phyloP scores from a whole-genome alignment of 164 flowering plant species.

The Stephania japonica region DNA sequence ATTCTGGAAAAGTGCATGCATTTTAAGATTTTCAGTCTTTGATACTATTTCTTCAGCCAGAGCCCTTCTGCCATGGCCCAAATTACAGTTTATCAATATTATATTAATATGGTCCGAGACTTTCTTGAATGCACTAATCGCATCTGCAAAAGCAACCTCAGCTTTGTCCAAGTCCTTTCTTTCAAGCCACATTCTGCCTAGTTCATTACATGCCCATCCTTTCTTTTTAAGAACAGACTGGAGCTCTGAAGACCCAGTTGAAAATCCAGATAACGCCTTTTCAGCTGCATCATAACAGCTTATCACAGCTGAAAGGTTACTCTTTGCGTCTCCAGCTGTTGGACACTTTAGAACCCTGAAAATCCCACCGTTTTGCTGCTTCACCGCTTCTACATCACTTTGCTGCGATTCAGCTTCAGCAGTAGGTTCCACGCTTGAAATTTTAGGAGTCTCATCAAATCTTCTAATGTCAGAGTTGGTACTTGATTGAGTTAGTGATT shows the following conservation, averaged over 20 bases:
- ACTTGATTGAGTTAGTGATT: constrained; percentile 1
- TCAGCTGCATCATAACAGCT: constrained; percentile 72
- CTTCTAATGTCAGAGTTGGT: constrained; percentile 13
- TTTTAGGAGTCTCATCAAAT: constrained; percentile 16
- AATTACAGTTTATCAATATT: constrained; percentile 72
- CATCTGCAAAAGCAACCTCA: constrained; percentile 79
- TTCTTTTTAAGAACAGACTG: constrained; percentile 65
- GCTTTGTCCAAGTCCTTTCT: constrained; percentile 58
- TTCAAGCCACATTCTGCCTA: constrained; percentile 68
- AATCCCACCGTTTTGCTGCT: constrained; percentile 72
- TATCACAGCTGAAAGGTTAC: constrained; percentile 50
- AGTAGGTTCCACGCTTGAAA: constrained; percentile 8
- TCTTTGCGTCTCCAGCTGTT: constrained; percentile 41
- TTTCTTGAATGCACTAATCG: constrained; percentile 72
- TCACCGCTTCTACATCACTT: constrained; percentile 20
- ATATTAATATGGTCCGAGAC: constrained; percentile 73
- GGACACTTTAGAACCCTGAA: constrained; percentile 58
- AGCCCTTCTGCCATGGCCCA: constrained; percentile 93
- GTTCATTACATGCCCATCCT: constrained; percentile 97
- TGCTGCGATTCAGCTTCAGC: constrained; percentile 19
- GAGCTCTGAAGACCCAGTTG: constrained; percentile 45
- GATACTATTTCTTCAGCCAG: constrained; percentile 78
- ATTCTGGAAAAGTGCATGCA: constrained; percentile 33
- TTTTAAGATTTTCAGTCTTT: constrained; percentile 45
- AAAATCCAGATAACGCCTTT: constrained; percentile 46